A percentile compares a stretch with the other conserved stretches of the same genome.
These are phyloP conservation scores for Trichoderma koningiopsis DNA, from an alignment of 2,329 filamentous ascomycete genomes.

Conservation along the genomic window DNA sequence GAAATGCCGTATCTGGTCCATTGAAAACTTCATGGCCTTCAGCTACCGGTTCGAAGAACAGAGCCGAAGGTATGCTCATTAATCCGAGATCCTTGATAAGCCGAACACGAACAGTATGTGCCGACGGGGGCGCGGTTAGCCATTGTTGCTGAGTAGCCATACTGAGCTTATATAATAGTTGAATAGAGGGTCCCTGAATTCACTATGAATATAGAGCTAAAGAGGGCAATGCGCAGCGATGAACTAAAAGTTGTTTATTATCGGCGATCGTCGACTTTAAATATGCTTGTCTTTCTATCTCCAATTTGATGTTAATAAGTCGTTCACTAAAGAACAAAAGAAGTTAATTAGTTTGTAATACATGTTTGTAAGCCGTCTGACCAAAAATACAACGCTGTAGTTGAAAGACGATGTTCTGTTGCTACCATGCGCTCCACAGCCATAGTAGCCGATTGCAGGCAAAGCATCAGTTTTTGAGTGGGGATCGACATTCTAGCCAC, in stretches of 20 bases:
- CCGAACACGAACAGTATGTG: background rate
- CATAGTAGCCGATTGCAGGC: background rate
- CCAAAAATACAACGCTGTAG: background rate
- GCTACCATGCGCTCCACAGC: background rate
- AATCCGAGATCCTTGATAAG: slow-evolving; percentile 3
- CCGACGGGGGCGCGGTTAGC: background rate
- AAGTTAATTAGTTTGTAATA: background rate
- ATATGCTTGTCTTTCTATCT: background rate
- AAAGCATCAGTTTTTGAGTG: background rate
- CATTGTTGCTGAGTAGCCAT: background rate
- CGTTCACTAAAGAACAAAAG: background rate
- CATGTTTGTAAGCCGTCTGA: background rate
- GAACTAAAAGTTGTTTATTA: background rate
- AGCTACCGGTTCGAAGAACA: background rate
- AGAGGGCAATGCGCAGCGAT: background rate
- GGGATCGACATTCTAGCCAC: background rate
- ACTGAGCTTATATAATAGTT: background rate
- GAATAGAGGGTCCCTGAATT: background rate
- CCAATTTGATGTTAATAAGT: background rate
- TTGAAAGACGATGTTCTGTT: background rate
- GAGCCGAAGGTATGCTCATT: background rate
- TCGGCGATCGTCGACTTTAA: background rate
- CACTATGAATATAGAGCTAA: background rate
- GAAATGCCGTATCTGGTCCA: background rate
- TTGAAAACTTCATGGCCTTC: slow-evolving; percentile 8